These are phyloP conservation scores for Yamadazyma akitaensis DNA, from an alignment of 805 yeast species.

Conservation along the genomic window DNA sequence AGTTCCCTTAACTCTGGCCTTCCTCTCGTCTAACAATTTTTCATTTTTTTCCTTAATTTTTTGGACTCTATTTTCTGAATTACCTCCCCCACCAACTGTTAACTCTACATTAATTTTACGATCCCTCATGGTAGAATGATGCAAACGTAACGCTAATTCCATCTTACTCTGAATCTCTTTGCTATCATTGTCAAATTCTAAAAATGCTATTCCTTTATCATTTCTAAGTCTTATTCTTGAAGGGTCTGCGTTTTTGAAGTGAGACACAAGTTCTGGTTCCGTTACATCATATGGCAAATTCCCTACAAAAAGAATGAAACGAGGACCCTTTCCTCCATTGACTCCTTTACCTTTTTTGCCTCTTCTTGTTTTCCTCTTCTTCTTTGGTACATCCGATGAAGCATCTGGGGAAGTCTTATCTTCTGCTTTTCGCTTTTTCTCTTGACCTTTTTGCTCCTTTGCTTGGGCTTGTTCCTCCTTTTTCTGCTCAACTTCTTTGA, in stretches of 20 bases:
- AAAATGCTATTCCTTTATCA: constrained; percentile 88
- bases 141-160: constrained; percentile 82
- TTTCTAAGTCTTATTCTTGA: constrained; percentile 71
- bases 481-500: constrained; percentile 23
- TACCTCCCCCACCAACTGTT: constrained; percentile 98
- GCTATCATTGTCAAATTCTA: constrained; percentile 66
- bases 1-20: constrained; percentile 44
- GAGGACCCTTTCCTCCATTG: constrained; percentile 47
- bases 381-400: constrained; percentile 37
- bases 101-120: constrained; percentile 92
- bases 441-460: constrained; percentile 23
- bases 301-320: constrained; percentile 87
- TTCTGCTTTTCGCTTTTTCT: constrained; percentile 18
- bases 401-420: background rate
- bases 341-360: constrained; percentile 69
- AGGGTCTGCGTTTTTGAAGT: constrained; percentile 73
- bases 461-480: constrained; percentile 28
- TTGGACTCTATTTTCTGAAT: constrained; percentile 58
- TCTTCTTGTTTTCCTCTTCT: constrained; percentile 73
- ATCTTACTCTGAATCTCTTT: constrained; percentile 70
- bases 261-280: constrained; percentile 58
- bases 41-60: constrained; percentile 80
- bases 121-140: constrained; percentile 64
- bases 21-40: constrained; percentile 67
- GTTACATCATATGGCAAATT: constrained; percentile 75